Evolutionary conservation across 306 rosid genomes (phyloP), one percentile per base, ranked within the genome.

Genomic region (Dicorynia guianensis): DNA sequence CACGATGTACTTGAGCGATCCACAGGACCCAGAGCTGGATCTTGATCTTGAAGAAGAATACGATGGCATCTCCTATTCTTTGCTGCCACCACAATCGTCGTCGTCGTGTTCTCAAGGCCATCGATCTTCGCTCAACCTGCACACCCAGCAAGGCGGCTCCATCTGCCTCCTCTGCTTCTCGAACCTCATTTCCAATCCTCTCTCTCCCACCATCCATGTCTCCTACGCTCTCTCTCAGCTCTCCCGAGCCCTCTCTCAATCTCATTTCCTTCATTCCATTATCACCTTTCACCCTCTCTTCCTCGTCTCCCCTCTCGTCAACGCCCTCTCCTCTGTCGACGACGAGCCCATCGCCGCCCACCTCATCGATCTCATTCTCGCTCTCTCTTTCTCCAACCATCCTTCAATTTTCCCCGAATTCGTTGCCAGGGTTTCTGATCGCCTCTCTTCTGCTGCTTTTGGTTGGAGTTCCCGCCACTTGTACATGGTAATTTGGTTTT

Each of bases 151-250:
- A 46, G 97, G 97, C 63, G 98, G 96, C 62, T 79, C 93, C 3
- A 83, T 95, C 60, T 92, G 97, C 76, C 90, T 95, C 61, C 87
- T 89, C 68, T 92, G 98, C 81, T 85, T 95, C 87, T 87, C 97
- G 39, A 93, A 91, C 63, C 96, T 95, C 77, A 4, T 90, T 80
- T 88, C 93, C 11, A 83, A 89, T 36, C 89, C 92, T 58, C 87
- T 65, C 80, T 93, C 98, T 20, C 96, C 96, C 11, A 93, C 97
- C 47, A 61, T 88, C 75, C 96, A 93, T 66, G 97, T 91, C 77
- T 91, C 97, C 80, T 91, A 89, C 65, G 96, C 97, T 6, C 93
- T 93, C 78, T 93, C 97, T 3, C 96, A 91, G 81, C 86, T 91
- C 87, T 88, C 91, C 18, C 85, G 82, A 2, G 93, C 98, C 17